Evolutionary conservation across 495 filamentous ascomycete species (phyloP).

Genomic region (Hyaloscypha bicolor): DNA sequence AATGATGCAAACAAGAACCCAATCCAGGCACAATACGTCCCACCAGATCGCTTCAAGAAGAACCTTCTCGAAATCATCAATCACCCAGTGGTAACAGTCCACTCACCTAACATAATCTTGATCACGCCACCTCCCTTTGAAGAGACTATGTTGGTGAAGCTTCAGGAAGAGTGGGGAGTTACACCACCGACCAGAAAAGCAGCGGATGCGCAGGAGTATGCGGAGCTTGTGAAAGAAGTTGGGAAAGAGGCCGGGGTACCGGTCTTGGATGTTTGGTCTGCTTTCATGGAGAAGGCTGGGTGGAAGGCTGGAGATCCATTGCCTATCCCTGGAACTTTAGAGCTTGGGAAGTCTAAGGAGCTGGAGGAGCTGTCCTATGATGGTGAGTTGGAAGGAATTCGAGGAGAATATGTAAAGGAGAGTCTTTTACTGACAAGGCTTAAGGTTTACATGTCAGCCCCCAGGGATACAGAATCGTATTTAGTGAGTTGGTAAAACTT

Average conservation of each 20-base stretch:
- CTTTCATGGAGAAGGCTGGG: conserved; percentile 57
- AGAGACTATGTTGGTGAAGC: conserved; percentile 52
- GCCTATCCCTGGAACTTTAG: conserved; percentile 46
- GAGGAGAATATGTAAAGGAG: background rate
- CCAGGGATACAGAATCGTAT: conserved; percentile 60
- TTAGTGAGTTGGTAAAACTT: conserved; percentile 53
- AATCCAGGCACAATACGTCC: conserved; percentile 53
- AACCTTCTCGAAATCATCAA: conserved; percentile 60
- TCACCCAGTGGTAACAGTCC: conserved; percentile 56
- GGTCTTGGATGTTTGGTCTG: conserved; percentile 64
- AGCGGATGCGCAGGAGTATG: conserved; percentile 56
- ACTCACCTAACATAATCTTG: conserved; percentile 61
- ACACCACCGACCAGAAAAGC: conserved; percentile 52
- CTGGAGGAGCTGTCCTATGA: conserved; percentile 41
- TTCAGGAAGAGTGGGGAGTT: conserved; percentile 29
- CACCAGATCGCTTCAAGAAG: conserved; percentile 57
- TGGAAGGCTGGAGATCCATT: conserved; percentile 58
- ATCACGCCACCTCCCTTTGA: conserved; percentile 68
- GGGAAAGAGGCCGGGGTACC: conserved; percentile 51
- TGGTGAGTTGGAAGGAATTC: conserved; percentile 47
- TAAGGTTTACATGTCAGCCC: conserved; percentile 65
- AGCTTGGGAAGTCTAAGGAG: conserved; percentile 54
- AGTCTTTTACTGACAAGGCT: conserved; percentile 3
- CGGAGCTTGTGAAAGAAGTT: conserved; percentile 57
- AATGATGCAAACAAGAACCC: conserved; percentile 57